Evolutionary conservation across 2,329 filamentous ascomycete species (phyloP).

Genomic region (Cytospora mali): DNA sequence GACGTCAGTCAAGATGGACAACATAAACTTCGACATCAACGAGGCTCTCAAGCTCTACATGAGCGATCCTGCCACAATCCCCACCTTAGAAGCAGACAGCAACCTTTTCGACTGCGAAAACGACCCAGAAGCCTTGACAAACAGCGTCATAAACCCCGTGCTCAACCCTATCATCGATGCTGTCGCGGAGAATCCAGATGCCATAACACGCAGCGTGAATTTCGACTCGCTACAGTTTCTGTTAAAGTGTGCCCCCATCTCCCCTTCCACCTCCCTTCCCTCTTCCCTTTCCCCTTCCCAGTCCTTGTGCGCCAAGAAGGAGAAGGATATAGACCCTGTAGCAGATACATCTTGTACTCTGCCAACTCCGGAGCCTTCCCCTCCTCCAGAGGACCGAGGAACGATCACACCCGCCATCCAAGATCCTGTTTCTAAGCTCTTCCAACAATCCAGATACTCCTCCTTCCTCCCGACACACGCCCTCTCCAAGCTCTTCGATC

Average conservation of each 20-base stretch:
- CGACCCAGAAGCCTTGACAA: conserved; percentile 81
- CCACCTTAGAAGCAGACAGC: conserved; percentile 82
- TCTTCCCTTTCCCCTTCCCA: too few species aligned
- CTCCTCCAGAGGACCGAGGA: background rate
- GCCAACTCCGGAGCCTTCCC: conserved; percentile 25
- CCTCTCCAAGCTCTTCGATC: conserved; percentile 89
- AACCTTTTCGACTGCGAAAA: conserved; percentile 89
- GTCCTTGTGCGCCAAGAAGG: background rate
- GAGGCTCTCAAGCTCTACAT: conserved; percentile 96
- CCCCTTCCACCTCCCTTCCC: conserved; percentile 38
- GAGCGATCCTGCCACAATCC: conserved; percentile 82
- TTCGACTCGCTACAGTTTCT: conserved; percentile 96
- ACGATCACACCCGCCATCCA: conserved; percentile 32
- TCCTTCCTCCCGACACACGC: conserved; percentile 77
- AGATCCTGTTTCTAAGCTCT: conserved; percentile 64
- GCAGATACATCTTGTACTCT: conserved; percentile 9
- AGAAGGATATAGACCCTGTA: background rate
- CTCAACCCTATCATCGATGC: conserved; percentile 92
- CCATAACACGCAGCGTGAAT: conserved; percentile 73
- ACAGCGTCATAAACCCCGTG: conserved; percentile 77
- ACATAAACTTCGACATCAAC: conserved; percentile 91
- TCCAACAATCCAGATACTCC: conserved; percentile 73
- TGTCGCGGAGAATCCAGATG: conserved; percentile 88
- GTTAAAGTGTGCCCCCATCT: conserved; percentile 82
- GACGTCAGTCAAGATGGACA: conserved; percentile 59